A percentile compares a stretch with the other conserved stretches of the same genome.
Evolutionary conservation across 345 rosid genomes (phyloP).

Genomic region (Adansonia digitata): DNA sequence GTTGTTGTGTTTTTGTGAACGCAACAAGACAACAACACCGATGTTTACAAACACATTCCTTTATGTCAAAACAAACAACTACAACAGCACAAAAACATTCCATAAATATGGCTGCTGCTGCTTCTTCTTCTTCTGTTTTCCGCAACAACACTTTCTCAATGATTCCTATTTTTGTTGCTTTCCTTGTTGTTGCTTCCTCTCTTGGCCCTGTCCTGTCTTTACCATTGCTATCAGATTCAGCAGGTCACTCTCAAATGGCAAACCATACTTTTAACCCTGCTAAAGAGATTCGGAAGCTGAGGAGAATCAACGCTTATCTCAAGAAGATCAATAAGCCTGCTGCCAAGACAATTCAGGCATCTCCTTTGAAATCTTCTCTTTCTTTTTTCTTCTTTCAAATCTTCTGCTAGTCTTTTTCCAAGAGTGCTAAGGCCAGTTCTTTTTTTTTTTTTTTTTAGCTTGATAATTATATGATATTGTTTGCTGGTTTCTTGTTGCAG

Average conservation of each 20-base stretch:
- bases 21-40: conserved; percentile 56
- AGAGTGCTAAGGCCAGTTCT: too few relatives aligned
- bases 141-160: conserved; percentile 17
- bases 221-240: conserved; percentile 34
- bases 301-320: conserved; percentile 49
- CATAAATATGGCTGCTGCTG: conserved; percentile 54
- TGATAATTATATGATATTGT: conserved; percentile 7
- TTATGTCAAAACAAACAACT: conserved; percentile 29
- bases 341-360: conserved; percentile 76
- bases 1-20: conserved; percentile 9
- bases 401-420: neutral
- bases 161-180: conserved; percentile 40
- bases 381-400: neutral
- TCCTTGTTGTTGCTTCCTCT: conserved; percentile 40
- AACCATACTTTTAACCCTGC: conserved; percentile 52
- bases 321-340: conserved; percentile 79
- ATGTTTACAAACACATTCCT: conserved; percentile 39
- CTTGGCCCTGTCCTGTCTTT: conserved; percentile 32
- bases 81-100: conserved; percentile 29
- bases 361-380: neutral
- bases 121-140: conserved; percentile 39
- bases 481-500: conserved; percentile 29
- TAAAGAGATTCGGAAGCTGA: conserved; percentile 46
- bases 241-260: conserved; percentile 27
- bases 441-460: neutral